Evolutionary conservation across 352 stramenopile species (phyloP).

Genomic region (Peronosclerospora sorghi): DNA sequence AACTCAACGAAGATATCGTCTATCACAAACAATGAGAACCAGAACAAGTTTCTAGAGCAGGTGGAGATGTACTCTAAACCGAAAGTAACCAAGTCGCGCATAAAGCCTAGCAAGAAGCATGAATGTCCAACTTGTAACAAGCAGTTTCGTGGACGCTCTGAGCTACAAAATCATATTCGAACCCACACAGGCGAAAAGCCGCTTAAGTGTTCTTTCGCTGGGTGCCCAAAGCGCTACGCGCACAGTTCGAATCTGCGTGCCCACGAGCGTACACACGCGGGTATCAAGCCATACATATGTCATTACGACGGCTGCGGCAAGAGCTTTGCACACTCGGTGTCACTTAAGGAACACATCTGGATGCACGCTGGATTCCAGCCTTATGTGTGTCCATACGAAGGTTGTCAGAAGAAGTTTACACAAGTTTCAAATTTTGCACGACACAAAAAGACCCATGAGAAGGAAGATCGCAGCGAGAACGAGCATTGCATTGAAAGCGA

Average conservation of each 20-base stretch:
- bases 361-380: constrained; percentile 86
- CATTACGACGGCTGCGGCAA: constrained; percentile 85
- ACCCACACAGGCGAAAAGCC: constrained; percentile 87
- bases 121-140: constrained; percentile 79
- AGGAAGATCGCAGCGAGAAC: constrained; percentile 38
- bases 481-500: constrained; percentile 42
- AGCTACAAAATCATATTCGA: constrained; percentile 82
- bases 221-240: constrained; percentile 83
- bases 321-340: constrained; percentile 85
- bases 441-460: constrained; percentile 83
- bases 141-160: constrained; percentile 73
- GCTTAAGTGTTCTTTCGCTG: constrained; percentile 76
- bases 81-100: constrained; percentile 77
- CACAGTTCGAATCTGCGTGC: constrained; percentile 86
- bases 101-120: constrained; percentile 82
- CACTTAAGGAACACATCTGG: constrained; percentile 88
- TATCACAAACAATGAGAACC: constrained; percentile 63
- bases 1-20: constrained; percentile 60
- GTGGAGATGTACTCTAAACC: constrained; percentile 84
- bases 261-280: constrained; percentile 86
- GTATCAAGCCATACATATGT: constrained; percentile 86
- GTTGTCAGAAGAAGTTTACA: constrained; percentile 86
- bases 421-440: constrained; percentile 82
- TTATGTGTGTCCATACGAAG: constrained; percentile 85
- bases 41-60: constrained; percentile 81